Evolutionary conservation across 345 rosid species (phyloP).

Genomic region (Salix dunnii): DNA sequence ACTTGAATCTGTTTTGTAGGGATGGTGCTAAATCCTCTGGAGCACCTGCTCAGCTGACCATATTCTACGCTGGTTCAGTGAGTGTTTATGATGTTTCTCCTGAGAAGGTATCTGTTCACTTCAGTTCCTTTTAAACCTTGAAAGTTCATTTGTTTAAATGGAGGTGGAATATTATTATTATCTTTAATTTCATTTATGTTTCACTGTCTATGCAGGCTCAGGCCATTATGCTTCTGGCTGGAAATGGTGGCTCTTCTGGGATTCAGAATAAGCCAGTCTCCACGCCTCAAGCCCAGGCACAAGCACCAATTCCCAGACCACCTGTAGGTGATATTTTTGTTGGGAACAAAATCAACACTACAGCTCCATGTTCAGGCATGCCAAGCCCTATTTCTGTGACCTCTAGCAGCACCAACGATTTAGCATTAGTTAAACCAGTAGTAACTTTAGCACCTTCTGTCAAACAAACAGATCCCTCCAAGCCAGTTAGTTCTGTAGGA

Average conservation of each 20-base stretch:
- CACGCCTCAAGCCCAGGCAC: conserved; percentile 12
- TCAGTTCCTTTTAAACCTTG: neutral
- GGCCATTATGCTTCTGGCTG: conserved; percentile 30
- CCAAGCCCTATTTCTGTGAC: conserved; percentile 21
- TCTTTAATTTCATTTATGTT: neutral
- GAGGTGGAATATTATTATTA: too few species aligned
- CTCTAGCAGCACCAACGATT: conserved; percentile 31
- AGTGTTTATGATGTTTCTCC: conserved; percentile 27
- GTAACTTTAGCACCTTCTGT: conserved; percentile 20
- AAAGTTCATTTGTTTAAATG: neutral
- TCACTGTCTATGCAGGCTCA: conserved; percentile 23
- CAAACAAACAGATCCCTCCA: conserved; percentile 13
- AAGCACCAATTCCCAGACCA: neutral
- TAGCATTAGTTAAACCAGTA: neutral
- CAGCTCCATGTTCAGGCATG: conserved; percentile 15
- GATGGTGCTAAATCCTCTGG: conserved; percentile 40
- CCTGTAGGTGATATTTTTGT: conserved; percentile 1
- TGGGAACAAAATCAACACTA: neutral
- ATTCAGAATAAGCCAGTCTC: neutral
- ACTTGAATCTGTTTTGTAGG: conserved; percentile 32
- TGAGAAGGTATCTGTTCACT: conserved; percentile 29
- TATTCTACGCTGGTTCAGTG: conserved; percentile 32
- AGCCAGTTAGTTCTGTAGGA: neutral
- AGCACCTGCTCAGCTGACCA: conserved; percentile 40
- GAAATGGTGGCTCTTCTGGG: conserved; percentile 14